A percentile compares a stretch with the other conserved stretches of the same genome.
Conservation (phyloP, 2,329 filamentous ascomycete genomes). For the Epichloe aotearoae region DNA sequence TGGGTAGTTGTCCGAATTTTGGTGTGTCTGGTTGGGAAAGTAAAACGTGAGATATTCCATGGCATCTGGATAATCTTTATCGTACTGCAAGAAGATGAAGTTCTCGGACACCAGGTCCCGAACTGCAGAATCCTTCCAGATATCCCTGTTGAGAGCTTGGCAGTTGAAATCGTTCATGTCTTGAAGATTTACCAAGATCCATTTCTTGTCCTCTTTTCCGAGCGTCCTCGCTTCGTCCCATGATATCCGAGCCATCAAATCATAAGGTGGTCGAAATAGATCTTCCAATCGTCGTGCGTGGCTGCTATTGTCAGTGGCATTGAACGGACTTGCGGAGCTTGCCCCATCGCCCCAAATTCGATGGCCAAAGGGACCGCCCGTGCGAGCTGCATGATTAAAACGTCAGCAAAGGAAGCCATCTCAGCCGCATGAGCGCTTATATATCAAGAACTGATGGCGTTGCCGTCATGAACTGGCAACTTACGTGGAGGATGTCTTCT, state of each 20-base stretch:
- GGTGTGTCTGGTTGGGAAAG: conserved; percentile 55
- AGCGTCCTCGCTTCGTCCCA: conserved; percentile 77
- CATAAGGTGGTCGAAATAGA: conserved; percentile 83
- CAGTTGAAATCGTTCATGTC: conserved; percentile 90
- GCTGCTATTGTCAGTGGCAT: conserved; percentile 34
- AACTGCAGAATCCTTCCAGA: conserved; percentile 82
- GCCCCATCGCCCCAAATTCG: conserved; percentile 23
- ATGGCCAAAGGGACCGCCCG: conserved; percentile 25
- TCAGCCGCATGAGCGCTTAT: not conserved
- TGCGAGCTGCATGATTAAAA: conserved; percentile 2
- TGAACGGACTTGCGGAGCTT: conserved; percentile 9
- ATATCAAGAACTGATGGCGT: not conserved
- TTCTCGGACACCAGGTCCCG: conserved; percentile 74
- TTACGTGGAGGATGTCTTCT: conserved; percentile 22
- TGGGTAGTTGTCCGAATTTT: conserved; percentile 81
- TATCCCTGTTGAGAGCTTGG: conserved; percentile 82
- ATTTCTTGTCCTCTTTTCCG: conserved; percentile 81
- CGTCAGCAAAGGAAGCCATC: not conserved
- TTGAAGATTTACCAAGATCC: conserved; percentile 92
- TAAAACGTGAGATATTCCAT: conserved; percentile 83
- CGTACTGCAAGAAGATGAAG: conserved; percentile 92
- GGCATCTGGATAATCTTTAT: conserved; percentile 68
- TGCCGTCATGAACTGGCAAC: conserved; percentile 8
- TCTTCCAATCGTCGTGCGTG: conserved; percentile 75
- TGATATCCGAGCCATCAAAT: conserved; percentile 66